phyloP scores from a whole-genome alignment of 768 basidiomycete genomes.

The Suillus alpinus region DNA sequence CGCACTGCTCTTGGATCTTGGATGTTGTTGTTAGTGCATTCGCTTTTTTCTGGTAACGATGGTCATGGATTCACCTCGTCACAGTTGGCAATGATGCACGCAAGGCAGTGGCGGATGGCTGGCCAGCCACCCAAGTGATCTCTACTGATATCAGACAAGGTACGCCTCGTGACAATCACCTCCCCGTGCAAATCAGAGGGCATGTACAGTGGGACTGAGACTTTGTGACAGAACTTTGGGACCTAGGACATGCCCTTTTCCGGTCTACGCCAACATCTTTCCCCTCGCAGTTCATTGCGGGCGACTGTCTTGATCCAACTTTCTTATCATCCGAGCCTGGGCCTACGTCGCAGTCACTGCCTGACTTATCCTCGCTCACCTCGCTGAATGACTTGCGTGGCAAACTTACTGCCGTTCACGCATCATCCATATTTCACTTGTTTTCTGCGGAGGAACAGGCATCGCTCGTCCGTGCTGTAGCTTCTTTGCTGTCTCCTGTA shows the following conservation, averaged over 20 bases:
- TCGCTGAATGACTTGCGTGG: constrained; percentile 47
- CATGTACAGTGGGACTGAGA: background rate
- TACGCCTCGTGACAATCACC: constrained; percentile 10
- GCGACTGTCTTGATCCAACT: constrained; percentile 48
- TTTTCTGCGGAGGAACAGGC: constrained; percentile 5
- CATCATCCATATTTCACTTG: constrained; percentile 45
- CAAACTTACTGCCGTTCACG: constrained; percentile 47
- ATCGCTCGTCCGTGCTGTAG: constrained; percentile 17
- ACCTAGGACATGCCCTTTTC: constrained; percentile 61
- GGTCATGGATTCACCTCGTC: background rate
- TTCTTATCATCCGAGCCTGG: constrained; percentile 34
- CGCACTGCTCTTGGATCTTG: constrained; percentile 45
- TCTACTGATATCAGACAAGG: constrained; percentile 38
- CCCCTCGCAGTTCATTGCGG: constrained; percentile 53
- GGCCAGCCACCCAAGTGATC: constrained; percentile 34
- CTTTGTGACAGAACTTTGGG: constrained; percentile 51
- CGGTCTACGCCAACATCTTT: constrained; percentile 48
- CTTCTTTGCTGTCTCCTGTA: constrained; percentile 32
- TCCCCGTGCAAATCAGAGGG: background rate
- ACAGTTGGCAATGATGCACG: constrained; percentile 41
- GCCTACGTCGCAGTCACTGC: constrained; percentile 13
- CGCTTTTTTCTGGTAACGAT: too few relatives aligned
- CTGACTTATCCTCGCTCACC: constrained; percentile 29
- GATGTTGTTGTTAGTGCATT: constrained; percentile 38
- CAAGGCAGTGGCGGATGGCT: constrained; percentile 40